These are phyloP conservation scores for Ampelocalamus luodianensis DNA, from an alignment of 176 grass and related monocot species.

Conservation along the genomic window DNA sequence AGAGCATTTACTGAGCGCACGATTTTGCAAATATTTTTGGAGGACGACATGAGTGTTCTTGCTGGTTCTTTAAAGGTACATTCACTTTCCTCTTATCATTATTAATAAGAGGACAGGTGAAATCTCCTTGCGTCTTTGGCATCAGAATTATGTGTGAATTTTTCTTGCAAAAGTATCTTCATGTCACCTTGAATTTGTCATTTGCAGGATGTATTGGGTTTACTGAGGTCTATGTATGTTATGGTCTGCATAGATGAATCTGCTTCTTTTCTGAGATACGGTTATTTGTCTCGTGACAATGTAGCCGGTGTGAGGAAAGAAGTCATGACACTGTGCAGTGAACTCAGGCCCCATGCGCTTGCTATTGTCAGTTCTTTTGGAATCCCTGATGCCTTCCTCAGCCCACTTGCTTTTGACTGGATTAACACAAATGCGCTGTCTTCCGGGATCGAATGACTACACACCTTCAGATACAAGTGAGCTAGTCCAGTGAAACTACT, in stretches of 20 bases:
- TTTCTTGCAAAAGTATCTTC: background rate
- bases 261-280: slow-evolving; percentile 83
- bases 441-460: slow-evolving; percentile 55
- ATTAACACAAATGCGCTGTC: slow-evolving; percentile 81
- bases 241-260: slow-evolving; percentile 86
- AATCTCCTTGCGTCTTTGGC: background rate
- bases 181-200: slow-evolving; percentile 20
- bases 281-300: slow-evolving; percentile 67
- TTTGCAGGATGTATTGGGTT: slow-evolving; percentile 75
- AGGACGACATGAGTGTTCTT: slow-evolving; percentile 65
- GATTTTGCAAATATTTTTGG: slow-evolving; percentile 77
- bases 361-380: slow-evolving; percentile 81
- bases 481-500: background rate
- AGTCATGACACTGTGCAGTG: slow-evolving; percentile 66
- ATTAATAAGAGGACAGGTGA: background rate
- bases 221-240: slow-evolving; percentile 87
- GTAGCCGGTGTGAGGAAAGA: slow-evolving; percentile 76
- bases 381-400: slow-evolving; percentile 90
- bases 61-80: slow-evolving; percentile 72
- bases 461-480: background rate
- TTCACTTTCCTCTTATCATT: slow-evolving; percentile 8
- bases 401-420: slow-evolving; percentile 98
- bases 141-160: background rate
- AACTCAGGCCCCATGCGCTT: slow-evolving; percentile 83
- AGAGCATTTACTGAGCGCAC: slow-evolving; percentile 84